Conservation (phyloP, 2,329 filamentous ascomycete genomes). For the Aspergillus chevalieri region DNA sequence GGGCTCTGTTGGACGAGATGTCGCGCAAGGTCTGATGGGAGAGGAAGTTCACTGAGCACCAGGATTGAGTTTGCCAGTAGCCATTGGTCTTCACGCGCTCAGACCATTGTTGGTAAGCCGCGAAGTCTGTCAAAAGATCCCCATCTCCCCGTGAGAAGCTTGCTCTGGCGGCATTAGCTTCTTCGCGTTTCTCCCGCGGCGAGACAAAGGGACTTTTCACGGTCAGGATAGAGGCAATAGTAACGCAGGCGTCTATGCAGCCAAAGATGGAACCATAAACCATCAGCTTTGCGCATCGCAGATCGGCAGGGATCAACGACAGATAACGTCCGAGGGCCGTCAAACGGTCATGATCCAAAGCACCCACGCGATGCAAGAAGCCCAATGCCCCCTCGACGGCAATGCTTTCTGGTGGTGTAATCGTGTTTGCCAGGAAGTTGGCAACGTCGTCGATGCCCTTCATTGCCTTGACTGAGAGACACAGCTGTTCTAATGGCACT, state of each 20-base stretch:
- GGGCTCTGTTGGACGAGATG: constrained; percentile 76
- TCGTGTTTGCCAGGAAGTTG: constrained; percentile 72
- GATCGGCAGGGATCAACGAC: constrained; percentile 89
- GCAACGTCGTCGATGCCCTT: constrained; percentile 71
- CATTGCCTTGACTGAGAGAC: constrained; percentile 91
- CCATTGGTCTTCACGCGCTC: constrained; percentile 51
- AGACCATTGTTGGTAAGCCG: constrained; percentile 77
- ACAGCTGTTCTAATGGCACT: constrained; percentile 89
- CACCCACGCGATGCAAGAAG: constrained; percentile 77
- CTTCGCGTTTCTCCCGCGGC: constrained; percentile 74
- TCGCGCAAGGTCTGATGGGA: constrained; percentile 78
- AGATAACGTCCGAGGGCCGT: constrained; percentile 88
- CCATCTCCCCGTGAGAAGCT: constrained; percentile 72
- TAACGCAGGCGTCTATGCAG: constrained; percentile 81
- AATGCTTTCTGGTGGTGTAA: constrained; percentile 78
- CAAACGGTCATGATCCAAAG: constrained; percentile 75
- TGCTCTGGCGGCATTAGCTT: constrained; percentile 69
- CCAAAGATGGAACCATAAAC: constrained; percentile 92
- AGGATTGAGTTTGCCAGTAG: constrained; percentile 50
- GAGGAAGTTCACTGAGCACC: constrained; percentile 82
- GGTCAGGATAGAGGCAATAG: constrained; percentile 87
- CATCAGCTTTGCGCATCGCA: constrained; percentile 89
- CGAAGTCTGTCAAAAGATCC: constrained; percentile 80
- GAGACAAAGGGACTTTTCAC: constrained; percentile 80
- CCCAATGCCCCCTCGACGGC: constrained; percentile 81